Evolutionary conservation across 1,284 basidiomycete genomes (phyloP), one percentile per base, ranked within the genome.

Genomic region (Ustilago xerochloae): DNA sequence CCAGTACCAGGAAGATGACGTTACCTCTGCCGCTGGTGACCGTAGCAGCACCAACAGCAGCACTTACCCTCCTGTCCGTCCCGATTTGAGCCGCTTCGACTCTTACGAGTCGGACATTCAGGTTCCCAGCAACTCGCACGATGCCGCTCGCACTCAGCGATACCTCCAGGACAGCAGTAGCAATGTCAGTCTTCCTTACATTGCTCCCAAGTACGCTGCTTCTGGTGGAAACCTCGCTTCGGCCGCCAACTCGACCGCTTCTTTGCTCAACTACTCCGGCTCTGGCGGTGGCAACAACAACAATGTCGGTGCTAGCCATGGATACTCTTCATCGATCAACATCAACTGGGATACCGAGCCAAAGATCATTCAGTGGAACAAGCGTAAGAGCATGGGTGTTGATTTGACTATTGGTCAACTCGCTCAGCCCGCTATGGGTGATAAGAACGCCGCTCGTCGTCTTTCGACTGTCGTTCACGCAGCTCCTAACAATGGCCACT

Each of bases 341-440:
- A 53, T 66, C 56, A 51, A 73, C 52, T 73, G 60, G 60, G 64
- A 64, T 22, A 57, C 28, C 28, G 57, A 68, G 50, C 73, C 73
- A 26, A 66, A 67, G 64, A 77, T 77, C 55, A 71, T 77, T 24
- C 63, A 75, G 62, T 77, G 75, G 75, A 63, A 71, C 57, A 65
- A 69, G 43, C 72, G 66, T 55, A 70, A 77, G 53, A 60, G 60
- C 33, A 53, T 61, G 46, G 59, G 46, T 22, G 69, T 63, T 30
- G 63, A 65, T 7, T n/a, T 52, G 18, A 47, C 51, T 18, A 62
- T 73, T n/a, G 75, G 75, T 41, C 71, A 75, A 41, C 67, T 77
- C 45, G 75, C 75, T 20, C 60, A 70, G 56, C 70, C 71, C 33
- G 71, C 71, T 7, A 67, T 66, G 55, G 75, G 75, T 63, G 71